A percentile compares a stretch with the other conserved stretches of the same genome.
phyloP scores from a whole-genome alignment of 768 basidiomycete genomes.

The Coprinopsis cinerea region DNA sequence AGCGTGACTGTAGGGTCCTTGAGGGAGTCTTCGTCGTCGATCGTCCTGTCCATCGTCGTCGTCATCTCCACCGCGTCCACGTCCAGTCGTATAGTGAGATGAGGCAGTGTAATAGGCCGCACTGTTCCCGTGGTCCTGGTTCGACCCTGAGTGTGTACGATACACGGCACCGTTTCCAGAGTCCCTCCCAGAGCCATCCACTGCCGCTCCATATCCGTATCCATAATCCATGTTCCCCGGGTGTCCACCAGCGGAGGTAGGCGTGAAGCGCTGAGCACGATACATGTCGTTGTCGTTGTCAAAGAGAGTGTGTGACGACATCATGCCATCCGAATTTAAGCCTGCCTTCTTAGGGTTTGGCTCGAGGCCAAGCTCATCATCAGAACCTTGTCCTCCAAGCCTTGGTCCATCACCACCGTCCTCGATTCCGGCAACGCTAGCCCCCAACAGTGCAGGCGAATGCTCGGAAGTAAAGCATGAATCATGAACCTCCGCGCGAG shows the following conservation, averaged over 20 bases:
- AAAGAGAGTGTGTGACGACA: background rate
- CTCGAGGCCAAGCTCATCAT: background rate
- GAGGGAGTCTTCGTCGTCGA: conserved; percentile 22
- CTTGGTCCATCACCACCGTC: background rate
- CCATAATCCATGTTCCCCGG: background rate
- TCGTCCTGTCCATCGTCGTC: conserved; percentile 34
- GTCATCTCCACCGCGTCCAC: conserved; percentile 23
- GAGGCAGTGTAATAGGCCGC: background rate
- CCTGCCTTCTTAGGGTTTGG: background rate
- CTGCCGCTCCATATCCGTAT: background rate
- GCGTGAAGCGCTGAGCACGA: background rate
- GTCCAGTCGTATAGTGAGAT: conserved; percentile 15
- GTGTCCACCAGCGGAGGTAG: background rate
- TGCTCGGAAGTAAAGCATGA: background rate
- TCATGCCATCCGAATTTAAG: background rate
- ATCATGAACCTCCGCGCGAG: background rate
- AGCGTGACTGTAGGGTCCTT: background rate
- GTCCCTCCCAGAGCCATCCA: conserved; percentile 6
- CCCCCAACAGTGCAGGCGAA: background rate
- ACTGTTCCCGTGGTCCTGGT: background rate
- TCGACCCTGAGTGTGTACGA: background rate
- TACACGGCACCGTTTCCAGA: conserved; percentile 5
- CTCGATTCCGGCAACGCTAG: background rate
- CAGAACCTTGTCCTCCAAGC: background rate
- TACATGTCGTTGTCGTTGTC: background rate